Percentiles rank a stretch among this genome's conserved stretches.
These are phyloP conservation scores for Hymenochaete sp. DNA, from an alignment of 1,284 basidiomycete species.

Conservation along the genomic window DNA sequence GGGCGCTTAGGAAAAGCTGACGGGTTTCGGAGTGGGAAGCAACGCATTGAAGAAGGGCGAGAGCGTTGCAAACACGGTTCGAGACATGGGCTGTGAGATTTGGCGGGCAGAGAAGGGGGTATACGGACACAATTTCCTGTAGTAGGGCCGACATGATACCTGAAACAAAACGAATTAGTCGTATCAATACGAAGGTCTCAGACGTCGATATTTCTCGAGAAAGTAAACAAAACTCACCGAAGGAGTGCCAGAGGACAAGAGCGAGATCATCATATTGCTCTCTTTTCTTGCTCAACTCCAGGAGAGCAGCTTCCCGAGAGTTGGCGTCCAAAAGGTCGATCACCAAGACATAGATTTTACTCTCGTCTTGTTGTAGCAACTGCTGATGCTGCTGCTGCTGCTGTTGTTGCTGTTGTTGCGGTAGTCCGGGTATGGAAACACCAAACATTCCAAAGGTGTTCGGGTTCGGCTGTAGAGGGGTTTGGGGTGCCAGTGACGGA, in stretches of 20 bases:
- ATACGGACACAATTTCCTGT: slow-evolving; percentile 98
- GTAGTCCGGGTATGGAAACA: background rate
- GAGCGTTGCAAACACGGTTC: slow-evolving; percentile 99
- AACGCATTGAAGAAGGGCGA: slow-evolving; percentile 95
- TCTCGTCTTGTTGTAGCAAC: slow-evolving; percentile 49
- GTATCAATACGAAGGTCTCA: background rate
- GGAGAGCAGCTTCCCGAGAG: slow-evolving; percentile 78
- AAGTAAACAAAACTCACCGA: slow-evolving; percentile 54
- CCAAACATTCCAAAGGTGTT: slow-evolving; percentile 11
- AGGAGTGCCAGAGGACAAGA: slow-evolving; percentile 97
- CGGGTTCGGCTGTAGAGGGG: slow-evolving; percentile 7
- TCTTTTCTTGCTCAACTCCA: slow-evolving; percentile 97
- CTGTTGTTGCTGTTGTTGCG: slow-evolving; percentile 7
- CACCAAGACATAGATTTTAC: slow-evolving; percentile 76
- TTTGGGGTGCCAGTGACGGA: slow-evolving; percentile 11
- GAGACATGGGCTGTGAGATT: slow-evolving; percentile 96
- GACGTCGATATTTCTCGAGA: too few species aligned
- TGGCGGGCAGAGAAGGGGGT: slow-evolving; percentile 91
- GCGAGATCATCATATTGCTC: slow-evolving; percentile 99
- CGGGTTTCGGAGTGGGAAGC: slow-evolving; percentile 92
- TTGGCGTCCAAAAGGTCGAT: slow-evolving; percentile 74
- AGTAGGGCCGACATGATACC: slow-evolving; percentile 98
- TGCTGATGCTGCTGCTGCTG: slow-evolving; percentile 22
- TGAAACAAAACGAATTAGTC: slow-evolving; percentile 26
- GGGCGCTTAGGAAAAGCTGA: slow-evolving; percentile 85